phyloP scores from a whole-genome alignment of 2,329 filamentous ascomycete genomes.

The Apiospora koreana region DNA sequence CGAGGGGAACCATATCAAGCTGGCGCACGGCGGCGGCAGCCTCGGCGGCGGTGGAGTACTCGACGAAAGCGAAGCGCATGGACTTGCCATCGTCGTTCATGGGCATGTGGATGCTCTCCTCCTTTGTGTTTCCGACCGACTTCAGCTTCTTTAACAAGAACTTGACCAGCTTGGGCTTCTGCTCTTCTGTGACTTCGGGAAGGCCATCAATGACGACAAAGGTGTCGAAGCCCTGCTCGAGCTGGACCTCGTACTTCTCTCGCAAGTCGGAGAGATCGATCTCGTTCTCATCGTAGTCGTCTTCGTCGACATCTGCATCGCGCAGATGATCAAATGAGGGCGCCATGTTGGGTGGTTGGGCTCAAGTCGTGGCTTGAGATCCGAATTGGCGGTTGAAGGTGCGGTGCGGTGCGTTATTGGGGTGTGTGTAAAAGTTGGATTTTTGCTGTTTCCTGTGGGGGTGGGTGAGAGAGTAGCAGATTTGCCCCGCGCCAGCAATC shows the following conservation, averaged over 20 bases:
- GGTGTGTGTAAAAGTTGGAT: constrained; percentile 8
- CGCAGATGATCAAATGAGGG: constrained; percentile 89
- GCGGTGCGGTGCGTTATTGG: background rate
- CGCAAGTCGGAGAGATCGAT: constrained; percentile 93
- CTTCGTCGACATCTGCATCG: constrained; percentile 84
- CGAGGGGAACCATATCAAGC: constrained; percentile 82
- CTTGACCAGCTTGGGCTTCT: constrained; percentile 92
- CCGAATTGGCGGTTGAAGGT: background rate
- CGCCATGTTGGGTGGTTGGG: constrained; percentile 69
- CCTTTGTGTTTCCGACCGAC: constrained; percentile 78
- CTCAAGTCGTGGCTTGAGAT: background rate
- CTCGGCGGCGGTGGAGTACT: constrained; percentile 89
- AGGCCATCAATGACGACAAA: constrained; percentile 97
- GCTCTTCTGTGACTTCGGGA: constrained; percentile 84
- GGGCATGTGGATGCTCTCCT: constrained; percentile 92
- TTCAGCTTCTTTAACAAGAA: constrained; percentile 94
- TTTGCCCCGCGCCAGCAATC: constrained; percentile 13
- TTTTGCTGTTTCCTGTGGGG: constrained; percentile 13
- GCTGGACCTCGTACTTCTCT: constrained; percentile 92
- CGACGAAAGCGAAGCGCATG: constrained; percentile 92
- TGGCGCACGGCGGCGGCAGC: constrained; percentile 86
- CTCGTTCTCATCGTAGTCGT: constrained; percentile 88
- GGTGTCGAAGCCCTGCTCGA: constrained; percentile 93
- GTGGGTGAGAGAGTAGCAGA: constrained; percentile 10
- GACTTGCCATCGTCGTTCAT: constrained; percentile 85